A percentile compares a stretch with the other conserved stretches of the same genome.
These are phyloP conservation scores for Cutaneotrichosporon cyanovorans DNA, from an alignment of 1,284 basidiomycete species.

Conservation along the genomic window DNA sequence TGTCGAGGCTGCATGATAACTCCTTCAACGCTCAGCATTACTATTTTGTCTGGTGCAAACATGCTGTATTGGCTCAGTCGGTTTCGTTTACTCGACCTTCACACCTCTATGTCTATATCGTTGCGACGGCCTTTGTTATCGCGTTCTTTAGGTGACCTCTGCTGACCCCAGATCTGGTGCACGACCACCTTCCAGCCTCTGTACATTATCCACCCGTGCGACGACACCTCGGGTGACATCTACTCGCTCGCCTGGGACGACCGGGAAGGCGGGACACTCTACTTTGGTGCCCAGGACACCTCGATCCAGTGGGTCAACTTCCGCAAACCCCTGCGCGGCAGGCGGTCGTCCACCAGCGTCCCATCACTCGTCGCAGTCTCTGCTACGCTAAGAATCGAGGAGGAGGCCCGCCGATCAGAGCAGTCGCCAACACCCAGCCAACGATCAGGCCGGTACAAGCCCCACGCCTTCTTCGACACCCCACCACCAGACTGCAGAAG, in stretches of 20 bases:
- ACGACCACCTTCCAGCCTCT: constrained; percentile 62
- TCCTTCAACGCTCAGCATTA: too few species aligned
- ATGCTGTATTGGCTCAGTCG: too few species aligned
- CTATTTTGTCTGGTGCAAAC: too few species aligned
- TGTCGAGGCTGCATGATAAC: too few species aligned
- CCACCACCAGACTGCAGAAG: constrained; percentile 21
- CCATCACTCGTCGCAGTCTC: constrained; percentile 1
- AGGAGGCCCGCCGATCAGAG: neutral
- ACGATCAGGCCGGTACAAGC: constrained; percentile 39
- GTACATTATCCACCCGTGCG: constrained; percentile 72
- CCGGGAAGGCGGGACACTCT: constrained; percentile 59
- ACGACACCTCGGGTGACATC: constrained; percentile 82
- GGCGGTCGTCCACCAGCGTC: neutral
- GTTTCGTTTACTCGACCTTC: too few species aligned
- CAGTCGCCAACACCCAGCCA: constrained; percentile 17
- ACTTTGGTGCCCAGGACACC: constrained; percentile 80
- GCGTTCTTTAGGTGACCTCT: constrained; percentile 13
- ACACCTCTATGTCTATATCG: too few species aligned
- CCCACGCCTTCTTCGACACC: constrained; percentile 40
- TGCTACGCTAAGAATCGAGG: neutral
- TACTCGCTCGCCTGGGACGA: constrained; percentile 79
- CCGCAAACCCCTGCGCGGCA: constrained; percentile 21
- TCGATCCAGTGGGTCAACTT: constrained; percentile 78
- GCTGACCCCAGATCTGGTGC: constrained; percentile 65
- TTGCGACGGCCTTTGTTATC: neutral